Evolutionary conservation across 2,329 filamentous ascomycete genomes (phyloP).

Genomic region (Hypoxylon sp.): DNA sequence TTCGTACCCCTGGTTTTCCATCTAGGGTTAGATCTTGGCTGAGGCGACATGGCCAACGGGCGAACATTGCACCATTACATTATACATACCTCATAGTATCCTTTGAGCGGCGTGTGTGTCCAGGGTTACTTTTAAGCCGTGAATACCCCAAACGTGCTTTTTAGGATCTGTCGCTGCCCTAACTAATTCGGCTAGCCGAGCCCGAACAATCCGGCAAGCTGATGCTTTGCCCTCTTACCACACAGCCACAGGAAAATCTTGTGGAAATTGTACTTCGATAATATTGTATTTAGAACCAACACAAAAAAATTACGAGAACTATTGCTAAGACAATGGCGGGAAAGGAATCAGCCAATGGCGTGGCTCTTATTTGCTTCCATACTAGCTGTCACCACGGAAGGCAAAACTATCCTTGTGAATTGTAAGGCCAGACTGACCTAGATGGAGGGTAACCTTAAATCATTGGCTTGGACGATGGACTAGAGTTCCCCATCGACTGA

Average conservation of each 20-base stretch:
- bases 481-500: conserved; percentile 31
- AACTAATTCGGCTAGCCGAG: conserved; percentile 39
- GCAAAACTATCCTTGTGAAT: conserved; percentile 36
- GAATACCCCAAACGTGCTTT: conserved; percentile 44
- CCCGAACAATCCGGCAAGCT: conserved; percentile 27
- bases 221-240: conserved; percentile 18
- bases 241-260: conserved; percentile 5
- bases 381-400: conserved; percentile 27
- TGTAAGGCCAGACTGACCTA: conserved; percentile 34
- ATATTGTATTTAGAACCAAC: background rate
- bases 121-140: conserved; percentile 47
- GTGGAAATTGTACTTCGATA: background rate
- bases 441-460: conserved; percentile 37
- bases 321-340: background rate
- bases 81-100: background rate
- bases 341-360: conserved; percentile 34
- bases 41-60: conserved; percentile 28
- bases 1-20: conserved; percentile 24
- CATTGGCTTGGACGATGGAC: conserved; percentile 28
- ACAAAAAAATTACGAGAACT: background rate
- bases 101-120: conserved; percentile 25
- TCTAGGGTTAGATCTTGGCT: conserved; percentile 31
- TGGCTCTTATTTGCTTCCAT: conserved; percentile 32
- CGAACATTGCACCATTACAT: conserved; percentile 38
- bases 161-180: conserved; percentile 39